Percentiles rank a stretch among this genome's conserved stretches.
Conservation (phyloP, 108 stramenopile genomes). For the Nitzschia inconspicua region DNA sequence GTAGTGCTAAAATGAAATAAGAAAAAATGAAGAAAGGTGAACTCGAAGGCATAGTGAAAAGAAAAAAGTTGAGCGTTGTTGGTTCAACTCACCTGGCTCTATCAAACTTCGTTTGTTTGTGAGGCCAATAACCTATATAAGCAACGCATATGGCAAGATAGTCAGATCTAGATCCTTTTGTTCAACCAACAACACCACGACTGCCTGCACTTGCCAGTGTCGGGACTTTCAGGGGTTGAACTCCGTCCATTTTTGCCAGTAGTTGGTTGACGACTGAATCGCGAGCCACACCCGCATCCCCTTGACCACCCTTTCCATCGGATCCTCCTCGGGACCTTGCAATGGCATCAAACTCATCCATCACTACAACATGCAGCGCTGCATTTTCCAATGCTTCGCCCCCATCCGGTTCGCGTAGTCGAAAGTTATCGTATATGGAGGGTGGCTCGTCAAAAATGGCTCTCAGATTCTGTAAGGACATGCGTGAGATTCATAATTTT, state of each 20-base stretch:
- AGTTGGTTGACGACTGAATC: slow-evolving; percentile 93
- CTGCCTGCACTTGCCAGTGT: too few relatives aligned
- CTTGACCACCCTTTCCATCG: slow-evolving; percentile 71
- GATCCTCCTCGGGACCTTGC: slow-evolving; percentile 69
- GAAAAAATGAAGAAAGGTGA: not conserved
- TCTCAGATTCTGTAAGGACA: slow-evolving; percentile 43
- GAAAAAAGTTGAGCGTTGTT: not conserved
- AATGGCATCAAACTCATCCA: slow-evolving; percentile 97
- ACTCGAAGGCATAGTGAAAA: not conserved
- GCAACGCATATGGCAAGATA: too few relatives aligned
- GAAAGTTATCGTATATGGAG: slow-evolving; percentile 58
- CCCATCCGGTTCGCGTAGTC: slow-evolving; percentile 47
- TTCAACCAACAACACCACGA: too few relatives aligned
- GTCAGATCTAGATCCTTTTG: too few relatives aligned
- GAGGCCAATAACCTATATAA: slow-evolving; percentile 90
- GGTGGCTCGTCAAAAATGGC: slow-evolving; percentile 84
- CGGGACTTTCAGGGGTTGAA: slow-evolving; percentile 77
- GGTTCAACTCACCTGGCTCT: slow-evolving; percentile 49
- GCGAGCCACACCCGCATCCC: slow-evolving; percentile 90
- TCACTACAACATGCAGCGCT: slow-evolving; percentile 51
- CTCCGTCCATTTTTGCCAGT: slow-evolving; percentile 94
- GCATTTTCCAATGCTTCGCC: slow-evolving; percentile 47
- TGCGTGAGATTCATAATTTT: not conserved
- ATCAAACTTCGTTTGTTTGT: slow-evolving; percentile 91
- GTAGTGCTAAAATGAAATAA: slow-evolving; percentile 36